phyloP scores from a whole-genome alignment of 2,329 filamentous ascomycete species.

The Clarireedia paspali region DNA sequence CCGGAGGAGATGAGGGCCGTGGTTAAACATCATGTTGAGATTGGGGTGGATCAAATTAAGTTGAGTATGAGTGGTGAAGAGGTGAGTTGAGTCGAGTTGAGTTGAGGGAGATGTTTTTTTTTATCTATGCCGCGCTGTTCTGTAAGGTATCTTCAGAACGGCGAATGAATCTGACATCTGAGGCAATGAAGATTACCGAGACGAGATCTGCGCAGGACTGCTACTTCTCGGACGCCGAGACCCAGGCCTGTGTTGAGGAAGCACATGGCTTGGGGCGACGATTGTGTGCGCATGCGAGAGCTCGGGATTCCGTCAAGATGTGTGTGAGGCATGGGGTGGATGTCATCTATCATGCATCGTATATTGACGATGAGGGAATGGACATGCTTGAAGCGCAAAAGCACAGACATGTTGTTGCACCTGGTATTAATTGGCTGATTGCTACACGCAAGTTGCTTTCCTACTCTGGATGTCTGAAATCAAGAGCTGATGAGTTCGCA shows the following conservation, averaged over 20 bases:
- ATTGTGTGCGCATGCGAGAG: conserved; percentile 37
- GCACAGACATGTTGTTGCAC: conserved; percentile 33
- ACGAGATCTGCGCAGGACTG: conserved; percentile 35
- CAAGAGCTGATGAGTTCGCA: not conserved
- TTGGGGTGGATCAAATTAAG: conserved; percentile 39
- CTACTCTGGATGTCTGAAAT: not conserved
- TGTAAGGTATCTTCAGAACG: no score
- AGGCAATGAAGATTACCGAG: conserved; percentile 17
- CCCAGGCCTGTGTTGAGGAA: conserved; percentile 39
- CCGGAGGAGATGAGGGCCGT: conserved; percentile 34
- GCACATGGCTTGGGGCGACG: conserved; percentile 32
- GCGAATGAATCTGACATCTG: no score
- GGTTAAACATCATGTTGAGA: conserved; percentile 30
- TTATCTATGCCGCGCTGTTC: not conserved
- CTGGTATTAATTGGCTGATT: conserved; percentile 36
- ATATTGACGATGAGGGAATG: conserved; percentile 35
- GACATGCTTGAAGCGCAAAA: conserved; percentile 34
- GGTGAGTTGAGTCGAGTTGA: conserved; percentile 7
- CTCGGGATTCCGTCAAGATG: conserved; percentile 36
- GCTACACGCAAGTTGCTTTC: conserved; percentile 23
- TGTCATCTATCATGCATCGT: conserved; percentile 39
- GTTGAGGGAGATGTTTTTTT: no score
- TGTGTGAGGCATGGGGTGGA: conserved; percentile 37
- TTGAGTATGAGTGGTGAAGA: conserved; percentile 32
- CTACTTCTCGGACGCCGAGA: conserved; percentile 38